Percentiles rank a stretch among this genome's conserved stretches.
Conservation (phyloP, 2,329 filamentous ascomycete genomes). For the Alternaria burnsii region DNA sequence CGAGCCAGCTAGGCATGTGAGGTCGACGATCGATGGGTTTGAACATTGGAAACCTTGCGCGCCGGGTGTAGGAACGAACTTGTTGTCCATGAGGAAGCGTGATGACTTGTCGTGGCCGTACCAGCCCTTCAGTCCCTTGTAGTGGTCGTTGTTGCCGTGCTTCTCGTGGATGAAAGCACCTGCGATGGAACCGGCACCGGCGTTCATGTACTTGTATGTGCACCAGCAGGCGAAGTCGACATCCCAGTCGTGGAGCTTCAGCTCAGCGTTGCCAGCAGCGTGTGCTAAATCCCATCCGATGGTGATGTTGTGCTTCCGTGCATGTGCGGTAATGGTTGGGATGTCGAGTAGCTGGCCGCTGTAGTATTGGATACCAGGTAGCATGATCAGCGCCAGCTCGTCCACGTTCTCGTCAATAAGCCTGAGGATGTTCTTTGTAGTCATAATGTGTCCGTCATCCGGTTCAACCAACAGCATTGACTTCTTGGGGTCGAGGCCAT, state of each 20-base stretch:
- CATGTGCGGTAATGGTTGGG: conserved; percentile 76
- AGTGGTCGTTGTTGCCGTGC: conserved; percentile 70
- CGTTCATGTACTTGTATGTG: conserved; percentile 93
- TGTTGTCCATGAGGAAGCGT: conserved; percentile 84
- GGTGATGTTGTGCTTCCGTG: conserved; percentile 72
- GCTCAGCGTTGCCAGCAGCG: conserved; percentile 81
- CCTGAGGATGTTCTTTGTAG: conserved; percentile 73
- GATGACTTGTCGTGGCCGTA: conserved; percentile 82
- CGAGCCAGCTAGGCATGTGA: conserved; percentile 77
- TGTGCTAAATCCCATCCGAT: conserved; percentile 91
- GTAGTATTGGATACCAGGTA: conserved; percentile 91
- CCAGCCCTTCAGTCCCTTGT: conserved; percentile 79
- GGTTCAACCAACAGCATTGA: conserved; percentile 75
- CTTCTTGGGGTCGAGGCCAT: conserved; percentile 68
- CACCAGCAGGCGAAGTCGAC: conserved; percentile 94
- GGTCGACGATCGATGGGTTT: conserved; percentile 82
- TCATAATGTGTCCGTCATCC: conserved; percentile 68
- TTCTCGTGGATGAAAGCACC: conserved; percentile 81
- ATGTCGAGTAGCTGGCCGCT: conserved; percentile 90
- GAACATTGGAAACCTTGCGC: conserved; percentile 83
- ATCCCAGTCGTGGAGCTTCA: conserved; percentile 83
- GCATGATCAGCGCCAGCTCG: conserved; percentile 75
- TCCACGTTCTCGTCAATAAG: conserved; percentile 77
- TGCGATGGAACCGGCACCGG: conserved; percentile 80
- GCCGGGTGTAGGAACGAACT: conserved; percentile 77